Base-by-base conservation (phyloP, 192 early-diverging fungal species). In the Backusella parvicylindrica region DNA sequence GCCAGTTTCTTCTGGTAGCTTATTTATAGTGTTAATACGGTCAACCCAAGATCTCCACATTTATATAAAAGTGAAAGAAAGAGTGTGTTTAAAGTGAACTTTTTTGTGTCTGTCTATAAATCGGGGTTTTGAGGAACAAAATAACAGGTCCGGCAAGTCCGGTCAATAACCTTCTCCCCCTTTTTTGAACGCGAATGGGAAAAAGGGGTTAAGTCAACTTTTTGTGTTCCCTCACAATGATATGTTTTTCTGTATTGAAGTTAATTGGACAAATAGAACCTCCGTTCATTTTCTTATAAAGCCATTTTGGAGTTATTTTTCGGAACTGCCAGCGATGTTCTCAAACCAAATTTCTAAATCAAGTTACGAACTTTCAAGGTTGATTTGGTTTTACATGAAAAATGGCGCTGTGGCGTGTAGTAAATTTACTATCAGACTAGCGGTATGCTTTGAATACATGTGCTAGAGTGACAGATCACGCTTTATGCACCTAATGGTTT, bases 41-140 rank as follows among this genome's bases (percentile, higher is more conserved):
- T 78, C 80, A 28, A 82, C 80, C 80, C 80, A 82, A 32, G 80
- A 82, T 66, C 77, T 74, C 80, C 80, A 82, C 80, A 82, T 82
- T 28, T 28, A 56, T 26, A 21, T 56, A 23, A 28, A 56, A 56
- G 50, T 56, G 50, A 56, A 56, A n/a, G 50, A 56, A 56, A 56
- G 12, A 37, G 36, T n/a, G 43, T 21, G 43, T 4, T 47, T 47
- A 15, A 18, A 47, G 43, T 47, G 43, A 16, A 6, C 43, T 47
- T 47, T 47, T 21, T 2, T 18, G 43, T n/a, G 16, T 47, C 43
- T n/a, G 6, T 47, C 43, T n/a, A n/a, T 18, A 47, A 47, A 47
- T 47, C 18, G 43, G 18, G 16, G 16, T 47, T 47, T 47, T 18
- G 18, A 47, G 6, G 18, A 47, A 1, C 43, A 47, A 47, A 7